phyloP scores from a whole-genome alignment of 1,284 basidiomycete genomes.

The Porodaedalea pini region DNA sequence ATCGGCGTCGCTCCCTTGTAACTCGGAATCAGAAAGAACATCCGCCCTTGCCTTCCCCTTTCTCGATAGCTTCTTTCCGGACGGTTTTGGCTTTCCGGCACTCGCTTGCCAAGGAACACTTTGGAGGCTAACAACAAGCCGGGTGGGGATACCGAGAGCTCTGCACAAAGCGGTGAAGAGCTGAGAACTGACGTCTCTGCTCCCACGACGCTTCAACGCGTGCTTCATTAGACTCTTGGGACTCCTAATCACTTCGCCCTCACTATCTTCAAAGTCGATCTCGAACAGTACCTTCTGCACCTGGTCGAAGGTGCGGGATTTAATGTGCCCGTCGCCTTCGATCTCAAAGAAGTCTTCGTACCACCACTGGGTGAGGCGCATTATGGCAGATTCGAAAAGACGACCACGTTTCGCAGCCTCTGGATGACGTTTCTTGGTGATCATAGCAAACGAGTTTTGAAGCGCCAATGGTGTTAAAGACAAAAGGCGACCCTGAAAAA shows the following conservation, averaged over 20 bases:
- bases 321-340: slow-evolving; percentile 58
- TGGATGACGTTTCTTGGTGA: slow-evolving; percentile 80
- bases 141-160: slow-evolving; percentile 81
- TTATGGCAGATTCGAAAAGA: slow-evolving; percentile 79
- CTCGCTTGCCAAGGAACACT: slow-evolving; percentile 81
- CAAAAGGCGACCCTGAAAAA: slow-evolving; percentile 72
- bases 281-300: slow-evolving; percentile 29
- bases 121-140: slow-evolving; percentile 89
- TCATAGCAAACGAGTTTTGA: slow-evolving; percentile 74
- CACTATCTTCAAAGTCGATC: slow-evolving; percentile 46
- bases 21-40: slow-evolving; percentile 1
- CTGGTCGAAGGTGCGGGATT: slow-evolving; percentile 67
- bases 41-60: slow-evolving; percentile 27
- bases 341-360: slow-evolving; percentile 69
- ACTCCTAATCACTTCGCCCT: slow-evolving; percentile 68
- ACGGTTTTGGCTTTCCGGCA: slow-evolving; percentile 50
- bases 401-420: slow-evolving; percentile 77
- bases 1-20: slow-evolving; percentile 15
- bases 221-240: slow-evolving; percentile 89
- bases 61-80: slow-evolving; percentile 38
- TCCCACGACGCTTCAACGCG: slow-evolving; percentile 75
- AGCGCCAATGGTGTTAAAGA: slow-evolving; percentile 78
- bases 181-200: slow-evolving; percentile 85
- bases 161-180: slow-evolving; percentile 90
- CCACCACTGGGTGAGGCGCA: slow-evolving; percentile 83